A percentile compares a stretch with the other conserved stretches of the same genome.
These are phyloP conservation scores for Sclerotinia nivalis DNA, from an alignment of 2,329 filamentous ascomycete species.

Conservation along the genomic window DNA sequence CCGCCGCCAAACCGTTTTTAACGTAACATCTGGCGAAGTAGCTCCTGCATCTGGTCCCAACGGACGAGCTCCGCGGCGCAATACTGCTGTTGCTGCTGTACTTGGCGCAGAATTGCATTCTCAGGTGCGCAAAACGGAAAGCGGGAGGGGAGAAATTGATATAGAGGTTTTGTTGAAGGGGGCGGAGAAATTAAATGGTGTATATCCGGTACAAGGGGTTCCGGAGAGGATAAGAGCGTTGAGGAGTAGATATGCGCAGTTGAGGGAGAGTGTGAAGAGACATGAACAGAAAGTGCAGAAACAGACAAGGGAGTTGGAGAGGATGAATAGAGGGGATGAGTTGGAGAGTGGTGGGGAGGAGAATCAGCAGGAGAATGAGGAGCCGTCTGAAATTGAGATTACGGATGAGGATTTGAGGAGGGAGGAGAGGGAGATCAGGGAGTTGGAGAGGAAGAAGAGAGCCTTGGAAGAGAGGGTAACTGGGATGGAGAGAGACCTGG, in stretches of 20 bases:
- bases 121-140: slow-evolving; percentile 62
- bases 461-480: slow-evolving; percentile 63
- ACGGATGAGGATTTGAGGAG: slow-evolving; percentile 68
- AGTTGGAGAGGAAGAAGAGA: slow-evolving; percentile 63
- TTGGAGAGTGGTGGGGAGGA: slow-evolving; percentile 57
- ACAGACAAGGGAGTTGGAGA: slow-evolving; percentile 71
- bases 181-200: slow-evolving; percentile 84
- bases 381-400: slow-evolving; percentile 48
- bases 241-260: slow-evolving; percentile 68
- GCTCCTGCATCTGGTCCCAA: slow-evolving; percentile 53
- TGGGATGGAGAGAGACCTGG: slow-evolving; percentile 69
- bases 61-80: slow-evolving; percentile 59
- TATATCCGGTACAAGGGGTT: slow-evolving; percentile 82
- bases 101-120: slow-evolving; percentile 85
- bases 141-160: slow-evolving; percentile 70
- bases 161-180: slow-evolving; percentile 81
- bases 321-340: slow-evolving; percentile 66
- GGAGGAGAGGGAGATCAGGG: slow-evolving; percentile 68
- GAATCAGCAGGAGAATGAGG: slow-evolving; percentile 47
- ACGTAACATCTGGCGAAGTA: slow-evolving; percentile 60
- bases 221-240: slow-evolving; percentile 73
- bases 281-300: slow-evolving; percentile 79
- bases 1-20: slow-evolving; percentile 66
- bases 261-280: slow-evolving; percentile 72
- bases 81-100: slow-evolving; percentile 86